Evolutionary conservation across 805 yeast species (phyloP), one percentile per base, ranked within the genome.

Genomic region (Myxozyma vanderwaltii): DNA sequence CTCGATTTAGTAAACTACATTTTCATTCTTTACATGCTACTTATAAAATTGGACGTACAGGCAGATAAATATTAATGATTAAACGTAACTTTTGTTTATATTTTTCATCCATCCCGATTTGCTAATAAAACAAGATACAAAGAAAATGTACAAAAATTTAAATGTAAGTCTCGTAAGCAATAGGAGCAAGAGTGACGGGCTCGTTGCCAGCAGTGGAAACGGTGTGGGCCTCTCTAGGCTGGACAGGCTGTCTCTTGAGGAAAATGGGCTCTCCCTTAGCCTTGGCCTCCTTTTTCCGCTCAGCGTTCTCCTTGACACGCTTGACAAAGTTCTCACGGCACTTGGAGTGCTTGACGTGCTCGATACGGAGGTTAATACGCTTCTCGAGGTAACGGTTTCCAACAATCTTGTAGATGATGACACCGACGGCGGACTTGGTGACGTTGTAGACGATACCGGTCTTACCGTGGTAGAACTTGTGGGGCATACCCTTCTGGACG

Each of bases 401-500:
- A 75, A 94, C 98, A 79, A 91, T 86, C 88, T 94, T 94, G 95
- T 94, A 88, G 79, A 94, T 80, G 76, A 94, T 89, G 74, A 94
- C 94, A 88, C 99, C 99, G 70, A 94, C 98, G 69, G 99, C 83
- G 68, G 96, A 82, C 86, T 89, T 94, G 88, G 99, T 92, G 72
- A 94, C 95, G 86, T 94, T 94, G 96, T 86, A 94, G 70, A 94
- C 86, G 74, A 94, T 89, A 87, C 99, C 99, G 71, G 99, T 94
- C 87, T 91, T 94, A 82, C 99, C 99, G 86, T 94, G 97, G 97
- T 94, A 94, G 88, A 84, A 91, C 85, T 94, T 94, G 91, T 90
- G 96, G 80, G 99, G 99, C 97, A 94, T 90, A 89, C 98, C 97
- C 88, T 92, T 91, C 80, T 94, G 98, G 85, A 91, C 84, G 72